Conservation (phyloP, 208 protist species). For the Wallacemonas sp. region DNA sequence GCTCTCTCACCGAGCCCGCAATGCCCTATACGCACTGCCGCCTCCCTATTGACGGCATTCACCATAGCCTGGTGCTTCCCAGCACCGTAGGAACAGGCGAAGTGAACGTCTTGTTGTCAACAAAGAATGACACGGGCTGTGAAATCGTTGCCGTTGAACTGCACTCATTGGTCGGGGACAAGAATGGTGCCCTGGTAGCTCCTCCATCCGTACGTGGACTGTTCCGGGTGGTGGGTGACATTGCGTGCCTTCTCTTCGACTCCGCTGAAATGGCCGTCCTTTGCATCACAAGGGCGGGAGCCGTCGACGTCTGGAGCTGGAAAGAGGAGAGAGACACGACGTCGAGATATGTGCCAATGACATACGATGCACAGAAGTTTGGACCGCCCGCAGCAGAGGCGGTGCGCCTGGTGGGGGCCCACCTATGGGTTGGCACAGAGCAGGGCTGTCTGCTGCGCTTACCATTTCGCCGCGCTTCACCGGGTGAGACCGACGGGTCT, state of each 20-base stretch:
- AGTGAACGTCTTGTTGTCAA: conserved; percentile 17
- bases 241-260: conserved; percentile 34
- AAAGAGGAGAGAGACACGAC: conserved; percentile 35
- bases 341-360: conserved; percentile 29
- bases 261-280: conserved; percentile 22
- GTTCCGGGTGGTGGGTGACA: conserved; percentile 45
- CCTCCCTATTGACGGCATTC: not conserved
- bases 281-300: conserved; percentile 41
- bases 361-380: conserved; percentile 23
- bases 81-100: not conserved
- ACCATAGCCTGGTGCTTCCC: not conserved
- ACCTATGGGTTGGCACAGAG: conserved; percentile 55
- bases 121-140: not conserved
- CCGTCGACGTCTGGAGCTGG: conserved; percentile 66
- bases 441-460: conserved; percentile 38
- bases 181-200: not conserved
- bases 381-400: conserved; percentile 26
- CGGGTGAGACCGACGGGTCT: not conserved
- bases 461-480: conserved; percentile 15
- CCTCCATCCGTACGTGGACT: conserved; percentile 24
- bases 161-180: not conserved
- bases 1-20: not conserved
- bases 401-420: conserved; percentile 17
- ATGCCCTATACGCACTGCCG: not conserved
- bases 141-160: conserved; percentile 7